Conservation (phyloP, 768 basidiomycete species). For the Lepiota subincarnata region DNA sequence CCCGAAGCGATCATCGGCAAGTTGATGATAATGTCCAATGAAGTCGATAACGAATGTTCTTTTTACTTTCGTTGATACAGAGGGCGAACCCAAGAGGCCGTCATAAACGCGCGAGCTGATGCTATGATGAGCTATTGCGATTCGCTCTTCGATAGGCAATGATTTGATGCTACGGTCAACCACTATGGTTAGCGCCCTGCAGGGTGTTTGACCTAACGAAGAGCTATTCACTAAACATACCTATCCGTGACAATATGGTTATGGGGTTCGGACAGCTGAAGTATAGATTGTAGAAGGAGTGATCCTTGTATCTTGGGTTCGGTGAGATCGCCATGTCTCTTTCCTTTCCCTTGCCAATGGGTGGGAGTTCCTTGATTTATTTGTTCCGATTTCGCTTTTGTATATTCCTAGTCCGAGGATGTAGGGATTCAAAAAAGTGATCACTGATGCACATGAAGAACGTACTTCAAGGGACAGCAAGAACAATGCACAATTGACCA, state of each 20-base stretch:
- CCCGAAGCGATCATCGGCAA: conserved; percentile 89
- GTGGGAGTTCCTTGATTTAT: conserved; percentile 12
- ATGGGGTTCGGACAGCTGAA: conserved; percentile 63
- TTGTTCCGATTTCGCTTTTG: conserved; percentile 1
- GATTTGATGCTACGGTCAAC: conserved; percentile 46
- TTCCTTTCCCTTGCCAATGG: conserved; percentile 11
- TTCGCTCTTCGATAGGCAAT: conserved; percentile 53
- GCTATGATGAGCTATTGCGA: conserved; percentile 47
- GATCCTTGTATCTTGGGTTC: conserved; percentile 83
- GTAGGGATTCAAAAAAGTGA: conserved; percentile 1
- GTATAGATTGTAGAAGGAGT: conserved; percentile 77
- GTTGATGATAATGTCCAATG: conserved; percentile 71
- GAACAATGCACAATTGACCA: conserved; percentile 68
- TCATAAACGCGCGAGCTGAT: conserved; percentile 81
- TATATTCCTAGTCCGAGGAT: neutral
- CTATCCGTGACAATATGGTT: conserved; percentile 67
- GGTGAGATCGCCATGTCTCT: conserved; percentile 28
- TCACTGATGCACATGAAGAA: neutral
- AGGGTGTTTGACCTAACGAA: neutral
- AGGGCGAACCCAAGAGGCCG: conserved; percentile 62
- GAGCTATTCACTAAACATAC: conserved; percentile 32
- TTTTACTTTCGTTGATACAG: conserved; percentile 60
- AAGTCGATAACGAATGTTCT: conserved; percentile 70
- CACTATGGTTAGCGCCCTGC: neutral
- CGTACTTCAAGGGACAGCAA: conserved; percentile 48